A percentile compares a stretch with the other conserved stretches of the same genome.
These are phyloP conservation scores for Lepidium campestre DNA, from an alignment of 441 rosid genomes.

Conservation along the genomic window DNA sequence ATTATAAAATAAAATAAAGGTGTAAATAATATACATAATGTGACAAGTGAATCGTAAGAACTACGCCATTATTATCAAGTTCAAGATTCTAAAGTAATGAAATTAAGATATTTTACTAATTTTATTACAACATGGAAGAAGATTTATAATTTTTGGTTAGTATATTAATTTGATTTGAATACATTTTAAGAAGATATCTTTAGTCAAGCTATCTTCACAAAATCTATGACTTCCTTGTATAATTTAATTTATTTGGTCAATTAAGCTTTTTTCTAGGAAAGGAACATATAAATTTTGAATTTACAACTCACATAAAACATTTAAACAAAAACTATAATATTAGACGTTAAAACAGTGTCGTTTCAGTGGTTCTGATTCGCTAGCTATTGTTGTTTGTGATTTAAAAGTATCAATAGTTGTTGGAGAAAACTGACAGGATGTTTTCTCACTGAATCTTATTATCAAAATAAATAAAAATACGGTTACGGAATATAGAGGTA, in stretches of 20 bases:
- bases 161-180: constrained; percentile 6
- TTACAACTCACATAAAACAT: too few relatives aligned
- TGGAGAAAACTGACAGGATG: too few relatives aligned
- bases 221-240: neutral
- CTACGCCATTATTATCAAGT: constrained; percentile 16
- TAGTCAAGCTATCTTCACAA: constrained; percentile 8
- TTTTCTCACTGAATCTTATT: too few relatives aligned
- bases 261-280: too few relatives aligned
- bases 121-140: neutral
- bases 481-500: too few relatives aligned
- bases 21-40: neutral
- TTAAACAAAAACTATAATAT: too few relatives aligned
- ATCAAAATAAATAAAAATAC: too few relatives aligned
- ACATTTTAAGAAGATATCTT: neutral
- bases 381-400: too few relatives aligned
- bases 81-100: constrained; percentile 1
- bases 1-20: neutral
- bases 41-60: constrained; percentile 20
- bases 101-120: neutral
- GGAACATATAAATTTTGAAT: too few relatives aligned
- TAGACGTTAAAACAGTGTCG: too few relatives aligned
- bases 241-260: neutral
- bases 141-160: neutral
- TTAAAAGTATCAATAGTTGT: too few relatives aligned
- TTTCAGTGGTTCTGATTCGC: too few relatives aligned